phyloP scores from a whole-genome alignment of 2,329 filamentous ascomycete species.

The Diaporthe batatas region DNA sequence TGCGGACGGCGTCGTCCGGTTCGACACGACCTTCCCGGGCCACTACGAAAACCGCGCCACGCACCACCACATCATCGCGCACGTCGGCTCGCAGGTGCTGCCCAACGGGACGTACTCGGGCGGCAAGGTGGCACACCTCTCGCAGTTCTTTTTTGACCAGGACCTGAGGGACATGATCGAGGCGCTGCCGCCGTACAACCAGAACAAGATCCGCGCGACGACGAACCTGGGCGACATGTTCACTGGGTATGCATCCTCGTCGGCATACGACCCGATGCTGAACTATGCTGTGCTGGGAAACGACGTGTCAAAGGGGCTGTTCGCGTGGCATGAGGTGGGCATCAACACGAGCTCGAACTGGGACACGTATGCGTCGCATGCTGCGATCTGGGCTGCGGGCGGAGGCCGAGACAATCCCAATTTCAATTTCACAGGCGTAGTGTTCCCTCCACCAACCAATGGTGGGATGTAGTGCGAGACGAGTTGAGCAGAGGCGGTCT shows the following conservation, averaged over 20 bases:
- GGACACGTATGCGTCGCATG: conserved; percentile 23
- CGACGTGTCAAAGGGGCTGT: background rate
- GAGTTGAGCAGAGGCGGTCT: background rate
- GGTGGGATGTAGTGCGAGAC: conserved; percentile 2
- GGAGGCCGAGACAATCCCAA: conserved; percentile 21
- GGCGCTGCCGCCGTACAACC: conserved; percentile 53
- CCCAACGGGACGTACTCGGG: conserved; percentile 54
- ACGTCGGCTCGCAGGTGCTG: conserved; percentile 52
- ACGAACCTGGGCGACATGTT: conserved; percentile 48
- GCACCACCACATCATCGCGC: conserved; percentile 59
- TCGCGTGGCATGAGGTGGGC: conserved; percentile 25
- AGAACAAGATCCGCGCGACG: conserved; percentile 51
- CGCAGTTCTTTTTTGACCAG: conserved; percentile 59
- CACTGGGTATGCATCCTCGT: conserved; percentile 49
- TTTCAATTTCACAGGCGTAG: conserved; percentile 19
- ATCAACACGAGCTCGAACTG: conserved; percentile 34
- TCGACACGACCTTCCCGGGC: conserved; percentile 62
- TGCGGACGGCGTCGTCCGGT: conserved; percentile 61
- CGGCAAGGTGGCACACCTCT: conserved; percentile 49
- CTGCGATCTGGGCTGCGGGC: conserved; percentile 22
- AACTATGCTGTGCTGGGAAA: conserved; percentile 54
- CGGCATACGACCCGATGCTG: conserved; percentile 62
- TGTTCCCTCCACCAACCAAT: conserved; percentile 2
- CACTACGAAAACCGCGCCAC: conserved; percentile 57
- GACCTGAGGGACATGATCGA: conserved; percentile 54